phyloP scores from a whole-genome alignment of 2,329 filamentous ascomycete genomes.

The Claviceps pazoutovae region DNA sequence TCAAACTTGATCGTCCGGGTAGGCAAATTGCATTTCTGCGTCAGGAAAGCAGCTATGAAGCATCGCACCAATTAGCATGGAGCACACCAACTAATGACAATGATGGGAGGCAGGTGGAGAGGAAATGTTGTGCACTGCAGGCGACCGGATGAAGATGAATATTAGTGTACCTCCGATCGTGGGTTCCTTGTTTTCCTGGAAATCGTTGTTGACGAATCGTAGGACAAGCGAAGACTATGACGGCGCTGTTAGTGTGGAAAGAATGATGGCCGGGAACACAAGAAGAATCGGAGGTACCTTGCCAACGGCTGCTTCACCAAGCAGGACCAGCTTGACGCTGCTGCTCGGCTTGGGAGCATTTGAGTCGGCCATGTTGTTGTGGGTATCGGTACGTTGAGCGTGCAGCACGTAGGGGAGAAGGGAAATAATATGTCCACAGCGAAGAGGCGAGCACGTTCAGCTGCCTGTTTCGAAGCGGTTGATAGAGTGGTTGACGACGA shows the following conservation, averaged over 20 bases:
- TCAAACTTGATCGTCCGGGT: conserved; percentile 85
- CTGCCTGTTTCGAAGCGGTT: not conserved
- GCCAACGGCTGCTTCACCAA: conserved; percentile 94
- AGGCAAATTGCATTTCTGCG: conserved; percentile 95
- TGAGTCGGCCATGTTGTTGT: conserved; percentile 28
- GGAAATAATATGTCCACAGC: not conserved
- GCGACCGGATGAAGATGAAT: conserved; percentile 2
- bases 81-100: not conserved
- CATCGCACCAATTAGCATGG: conserved; percentile 1
- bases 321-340: conserved; percentile 97
- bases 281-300: conserved; percentile 49
- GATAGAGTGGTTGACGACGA: not conserved
- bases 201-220: conserved; percentile 98
- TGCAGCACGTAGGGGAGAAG: not conserved
- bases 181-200: conserved; percentile 98
- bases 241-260: conserved; percentile 11
- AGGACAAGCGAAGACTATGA: conserved; percentile 84
- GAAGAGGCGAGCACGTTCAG: not conserved
- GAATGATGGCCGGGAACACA: not conserved
- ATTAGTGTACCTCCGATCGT: conserved; percentile 76
- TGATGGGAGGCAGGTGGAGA: not conserved
- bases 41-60: conserved; percentile 75
- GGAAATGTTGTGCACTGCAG: not conserved
- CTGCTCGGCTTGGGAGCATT: conserved; percentile 85
- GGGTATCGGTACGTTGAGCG: not conserved